These are phyloP conservation scores for Brasenia schreberi DNA, from an alignment of 164 flowering plant species.

Conservation along the genomic window DNA sequence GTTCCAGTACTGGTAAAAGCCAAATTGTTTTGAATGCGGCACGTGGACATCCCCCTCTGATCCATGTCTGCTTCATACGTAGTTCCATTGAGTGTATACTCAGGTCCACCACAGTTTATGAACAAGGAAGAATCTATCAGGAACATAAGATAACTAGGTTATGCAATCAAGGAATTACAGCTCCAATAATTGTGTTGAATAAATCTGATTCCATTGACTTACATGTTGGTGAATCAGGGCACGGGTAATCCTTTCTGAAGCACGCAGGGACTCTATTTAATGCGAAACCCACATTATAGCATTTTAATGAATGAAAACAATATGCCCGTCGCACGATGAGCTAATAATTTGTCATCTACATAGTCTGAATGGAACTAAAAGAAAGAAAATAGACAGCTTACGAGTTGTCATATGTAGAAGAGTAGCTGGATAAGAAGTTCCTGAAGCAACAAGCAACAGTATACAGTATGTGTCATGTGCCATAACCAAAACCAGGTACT, in stretches of 20 bases:
- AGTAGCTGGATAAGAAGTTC: background rate
- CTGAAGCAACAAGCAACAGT: too few species aligned
- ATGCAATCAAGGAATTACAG: background rate
- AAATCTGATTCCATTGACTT: background rate
- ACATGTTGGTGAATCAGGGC: background rate
- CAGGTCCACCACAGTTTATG: slow-evolving; percentile 35
- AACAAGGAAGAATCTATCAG: slow-evolving; percentile 15
- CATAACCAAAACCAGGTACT: too few species aligned
- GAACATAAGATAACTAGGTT: background rate
- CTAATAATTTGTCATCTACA: background rate
- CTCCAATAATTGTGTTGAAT: background rate
- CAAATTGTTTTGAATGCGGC: slow-evolving; percentile 22
- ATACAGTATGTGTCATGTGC: too few species aligned
- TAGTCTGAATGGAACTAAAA: background rate
- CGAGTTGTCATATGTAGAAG: slow-evolving; percentile 1
- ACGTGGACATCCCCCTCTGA: slow-evolving; percentile 6
- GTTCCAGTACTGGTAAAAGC: slow-evolving; percentile 54
- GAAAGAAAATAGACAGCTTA: background rate
- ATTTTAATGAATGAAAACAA: background rate
- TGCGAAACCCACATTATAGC: background rate
- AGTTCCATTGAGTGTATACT: slow-evolving; percentile 2
- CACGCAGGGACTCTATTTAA: slow-evolving; percentile 6
- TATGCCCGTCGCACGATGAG: background rate
- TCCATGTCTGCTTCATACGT: slow-evolving; percentile 9
- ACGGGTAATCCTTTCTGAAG: slow-evolving; percentile 1